phyloP scores from a whole-genome alignment of 148 eudicot genomes.

The Vaccinium corymbosum region DNA sequence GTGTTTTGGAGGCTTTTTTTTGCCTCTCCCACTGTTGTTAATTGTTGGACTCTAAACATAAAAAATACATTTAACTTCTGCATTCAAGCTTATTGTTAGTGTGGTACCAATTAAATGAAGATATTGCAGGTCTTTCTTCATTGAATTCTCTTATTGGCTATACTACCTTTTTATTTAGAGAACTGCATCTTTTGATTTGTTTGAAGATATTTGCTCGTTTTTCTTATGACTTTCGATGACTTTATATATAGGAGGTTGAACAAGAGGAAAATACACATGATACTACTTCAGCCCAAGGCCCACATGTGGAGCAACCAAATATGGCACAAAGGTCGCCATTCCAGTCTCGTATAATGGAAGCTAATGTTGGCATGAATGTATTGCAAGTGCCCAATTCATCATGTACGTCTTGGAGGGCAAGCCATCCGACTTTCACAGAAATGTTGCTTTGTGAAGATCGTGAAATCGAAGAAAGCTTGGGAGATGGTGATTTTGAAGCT shows the following conservation, averaged over 20 bases:
- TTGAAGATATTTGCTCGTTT: too few relatives aligned
- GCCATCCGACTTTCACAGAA: too few relatives aligned
- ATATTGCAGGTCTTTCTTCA: background rate
- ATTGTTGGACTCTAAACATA: background rate
- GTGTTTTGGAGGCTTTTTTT: background rate
- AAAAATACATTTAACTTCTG: background rate
- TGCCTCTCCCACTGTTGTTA: background rate
- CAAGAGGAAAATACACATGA: too few relatives aligned
- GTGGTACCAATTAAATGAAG: constrained; percentile 3
- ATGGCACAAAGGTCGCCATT: background rate
- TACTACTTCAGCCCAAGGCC: background rate
- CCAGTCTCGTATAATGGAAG: background rate
- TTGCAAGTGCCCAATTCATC: too few relatives aligned
- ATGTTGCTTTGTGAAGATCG: too few relatives aligned
- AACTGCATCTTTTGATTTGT: constrained; percentile 33
- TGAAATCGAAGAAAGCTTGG: too few relatives aligned
- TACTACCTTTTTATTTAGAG: constrained; percentile 43
- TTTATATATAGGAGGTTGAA: too few relatives aligned
- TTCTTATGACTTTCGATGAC: too few relatives aligned
- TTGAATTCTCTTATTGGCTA: constrained; percentile 5
- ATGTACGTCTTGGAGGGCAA: too few relatives aligned
- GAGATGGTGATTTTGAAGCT: too few relatives aligned
- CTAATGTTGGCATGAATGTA: too few relatives aligned
- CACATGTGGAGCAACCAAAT: background rate
- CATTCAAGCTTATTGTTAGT: background rate